Conservation (phyloP, 2,329 filamentous ascomycete species). For the Ophiocordyceps unilateralis region DNA sequence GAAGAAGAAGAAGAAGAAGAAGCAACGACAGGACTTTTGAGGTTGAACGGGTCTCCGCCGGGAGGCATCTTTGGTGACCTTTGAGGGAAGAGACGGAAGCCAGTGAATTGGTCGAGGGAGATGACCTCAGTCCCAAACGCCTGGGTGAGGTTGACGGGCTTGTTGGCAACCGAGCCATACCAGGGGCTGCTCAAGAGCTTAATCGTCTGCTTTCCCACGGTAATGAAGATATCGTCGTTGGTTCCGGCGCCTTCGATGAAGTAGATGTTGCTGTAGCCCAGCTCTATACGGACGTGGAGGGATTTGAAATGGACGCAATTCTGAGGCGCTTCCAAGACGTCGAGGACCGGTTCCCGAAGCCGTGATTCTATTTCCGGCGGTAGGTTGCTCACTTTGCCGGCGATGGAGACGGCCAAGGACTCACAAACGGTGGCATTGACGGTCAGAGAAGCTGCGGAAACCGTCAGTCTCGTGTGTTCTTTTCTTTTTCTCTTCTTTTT, state of each 20-base stretch:
- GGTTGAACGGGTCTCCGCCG: neutral
- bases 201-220: neutral
- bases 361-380: neutral
- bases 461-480: too few species aligned
- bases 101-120: neutral
- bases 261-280: neutral
- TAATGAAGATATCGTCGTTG: neutral
- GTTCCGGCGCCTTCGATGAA: neutral
- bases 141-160: neutral
- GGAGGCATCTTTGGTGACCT: neutral
- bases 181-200: neutral
- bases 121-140: neutral
- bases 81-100: neutral
- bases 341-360: neutral
- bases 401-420: neutral
- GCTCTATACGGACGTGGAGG: neutral
- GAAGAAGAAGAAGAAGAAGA: neutral
- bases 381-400: neutral
- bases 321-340: neutral
- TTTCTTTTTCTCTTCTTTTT: too few species aligned
- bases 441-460: too few species aligned
- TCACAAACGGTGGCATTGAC: neutral
- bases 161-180: neutral
- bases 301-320: neutral
- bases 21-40: neutral